Conservation (phyloP, 73 alveolate genomes). For the Paramecium sexaurelia region DNA sequence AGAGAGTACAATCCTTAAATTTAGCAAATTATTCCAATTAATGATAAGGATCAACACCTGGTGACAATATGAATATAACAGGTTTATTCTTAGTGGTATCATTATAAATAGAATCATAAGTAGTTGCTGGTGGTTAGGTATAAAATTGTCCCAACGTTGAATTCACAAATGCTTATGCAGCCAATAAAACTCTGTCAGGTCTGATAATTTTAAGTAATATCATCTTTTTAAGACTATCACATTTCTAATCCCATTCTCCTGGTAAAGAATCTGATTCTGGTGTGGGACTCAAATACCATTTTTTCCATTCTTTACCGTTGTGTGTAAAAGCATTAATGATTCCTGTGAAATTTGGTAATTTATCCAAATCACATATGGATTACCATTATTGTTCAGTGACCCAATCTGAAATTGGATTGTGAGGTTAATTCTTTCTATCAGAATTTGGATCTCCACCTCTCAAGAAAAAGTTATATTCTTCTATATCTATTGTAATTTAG, state of each 20-base stretch:
- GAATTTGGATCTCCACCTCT: constrained; percentile 89
- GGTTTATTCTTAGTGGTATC: constrained; percentile 94
- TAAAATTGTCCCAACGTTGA: constrained; percentile 94
- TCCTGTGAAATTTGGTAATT: constrained; percentile 91
- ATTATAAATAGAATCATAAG: constrained; percentile 89
- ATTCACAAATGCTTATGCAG: constrained; percentile 92
- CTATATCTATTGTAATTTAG: constrained; percentile 86
- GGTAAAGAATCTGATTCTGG: constrained; percentile 98
- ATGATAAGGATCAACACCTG: constrained; percentile 99
- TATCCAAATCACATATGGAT: constrained; percentile 91
- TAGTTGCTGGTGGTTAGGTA: constrained; percentile 95
- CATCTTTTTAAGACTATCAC: constrained; percentile 91
- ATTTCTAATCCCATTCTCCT: constrained; percentile 99
- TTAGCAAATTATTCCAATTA: constrained; percentile 79
- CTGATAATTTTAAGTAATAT: constrained; percentile 97
- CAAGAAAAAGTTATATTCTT: constrained; percentile 97
- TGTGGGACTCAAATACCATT: constrained; percentile 96
- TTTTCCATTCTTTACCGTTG: constrained; percentile 97
- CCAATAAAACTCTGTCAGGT: constrained; percentile 99
- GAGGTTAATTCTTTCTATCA: constrained; percentile 84
- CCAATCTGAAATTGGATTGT: constrained; percentile 91
- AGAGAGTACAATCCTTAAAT: constrained; percentile 67
- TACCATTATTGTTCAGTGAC: constrained; percentile 90
- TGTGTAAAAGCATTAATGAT: constrained; percentile 84
- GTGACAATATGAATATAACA: constrained; percentile 94